phyloP scores from a whole-genome alignment of 495 filamentous ascomycete genomes.

The Tetracladium setigerum region DNA sequence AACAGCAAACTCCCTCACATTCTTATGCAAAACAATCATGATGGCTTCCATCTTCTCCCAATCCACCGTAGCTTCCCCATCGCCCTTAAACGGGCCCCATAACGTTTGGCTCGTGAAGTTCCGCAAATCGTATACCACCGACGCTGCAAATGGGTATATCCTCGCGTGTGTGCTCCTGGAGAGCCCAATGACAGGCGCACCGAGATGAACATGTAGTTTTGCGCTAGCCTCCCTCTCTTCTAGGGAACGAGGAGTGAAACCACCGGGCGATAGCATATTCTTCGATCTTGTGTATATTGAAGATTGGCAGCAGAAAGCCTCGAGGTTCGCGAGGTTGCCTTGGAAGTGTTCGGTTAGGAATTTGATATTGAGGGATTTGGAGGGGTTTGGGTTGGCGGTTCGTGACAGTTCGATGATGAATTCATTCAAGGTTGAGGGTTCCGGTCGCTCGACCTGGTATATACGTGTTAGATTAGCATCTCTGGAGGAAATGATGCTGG shows the following conservation, averaged over 20 bases:
- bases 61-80: slow-evolving; percentile 45
- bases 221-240: slow-evolving; percentile 48
- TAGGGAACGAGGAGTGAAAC: not conserved
- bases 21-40: slow-evolving; percentile 50
- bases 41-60: slow-evolving; percentile 67
- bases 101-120: slow-evolving; percentile 44
- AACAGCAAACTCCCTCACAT: slow-evolving; percentile 38
- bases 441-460: not conserved
- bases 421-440: not conserved
- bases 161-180: slow-evolving; percentile 21
- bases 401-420: not conserved
- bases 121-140: slow-evolving; percentile 57
- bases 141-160: slow-evolving; percentile 47
- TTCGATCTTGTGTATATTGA: slow-evolving; percentile 41
- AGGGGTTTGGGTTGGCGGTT: not conserved
- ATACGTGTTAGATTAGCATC: not conserved
- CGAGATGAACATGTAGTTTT: slow-evolving; percentile 55
- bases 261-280: not conserved
- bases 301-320: slow-evolving; percentile 42
- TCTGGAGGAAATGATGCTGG: not conserved
- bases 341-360: slow-evolving; percentile 26
- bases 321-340: slow-evolving; percentile 26
- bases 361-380: slow-evolving; percentile 19
- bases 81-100: slow-evolving; percentile 57
- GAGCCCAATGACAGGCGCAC: slow-evolving; percentile 34